Percentiles rank a stretch among this genome's conserved stretches.
These are phyloP conservation scores for Fistulifera pelliculosa DNA, from an alignment of 108 stramenopile species.

Conservation along the genomic window DNA sequence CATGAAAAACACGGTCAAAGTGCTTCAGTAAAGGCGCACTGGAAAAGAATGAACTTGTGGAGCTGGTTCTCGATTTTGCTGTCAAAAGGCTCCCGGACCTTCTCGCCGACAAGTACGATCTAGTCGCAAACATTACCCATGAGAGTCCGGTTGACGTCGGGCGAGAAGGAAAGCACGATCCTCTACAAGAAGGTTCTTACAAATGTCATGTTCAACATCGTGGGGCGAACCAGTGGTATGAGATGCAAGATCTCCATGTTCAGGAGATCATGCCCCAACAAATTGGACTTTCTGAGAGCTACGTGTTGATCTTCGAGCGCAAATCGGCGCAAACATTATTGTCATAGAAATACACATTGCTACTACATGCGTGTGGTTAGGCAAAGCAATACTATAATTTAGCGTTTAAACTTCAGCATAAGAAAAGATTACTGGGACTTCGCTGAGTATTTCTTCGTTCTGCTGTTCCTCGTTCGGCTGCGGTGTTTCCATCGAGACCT, in stretches of 20 bases:
- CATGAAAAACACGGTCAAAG: constrained; percentile 52
- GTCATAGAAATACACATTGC: not conserved
- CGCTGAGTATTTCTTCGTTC: too few species aligned
- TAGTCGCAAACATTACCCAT: constrained; percentile 94
- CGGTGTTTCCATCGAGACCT: too few species aligned
- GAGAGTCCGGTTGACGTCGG: constrained; percentile 74
- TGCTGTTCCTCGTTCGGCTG: too few species aligned
- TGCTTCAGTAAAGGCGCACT: constrained; percentile 35
- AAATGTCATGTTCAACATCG: constrained; percentile 87
- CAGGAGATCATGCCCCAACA: constrained; percentile 93
- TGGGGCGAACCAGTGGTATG: constrained; percentile 91
- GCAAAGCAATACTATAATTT: too few species aligned
- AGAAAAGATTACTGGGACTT: too few species aligned
- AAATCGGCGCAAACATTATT: constrained; percentile 25
- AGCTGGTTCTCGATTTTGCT: constrained; percentile 57
- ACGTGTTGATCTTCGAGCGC: constrained; percentile 84
- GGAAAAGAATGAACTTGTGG: constrained; percentile 72
- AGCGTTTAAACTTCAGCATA: too few species aligned
- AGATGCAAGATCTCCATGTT: constrained; percentile 93
- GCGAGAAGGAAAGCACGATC: constrained; percentile 68
- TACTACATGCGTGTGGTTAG: too few species aligned
- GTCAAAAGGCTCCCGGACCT: constrained; percentile 68
- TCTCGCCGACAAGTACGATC: constrained; percentile 87
- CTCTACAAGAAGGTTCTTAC: constrained; percentile 82
- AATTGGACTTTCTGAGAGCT: constrained; percentile 91